Percentiles rank a stretch among this genome's conserved stretches.
These are phyloP conservation scores for Eucalyptus dawsonii DNA, from an alignment of 345 rosid genomes.

Conservation along the genomic window DNA sequence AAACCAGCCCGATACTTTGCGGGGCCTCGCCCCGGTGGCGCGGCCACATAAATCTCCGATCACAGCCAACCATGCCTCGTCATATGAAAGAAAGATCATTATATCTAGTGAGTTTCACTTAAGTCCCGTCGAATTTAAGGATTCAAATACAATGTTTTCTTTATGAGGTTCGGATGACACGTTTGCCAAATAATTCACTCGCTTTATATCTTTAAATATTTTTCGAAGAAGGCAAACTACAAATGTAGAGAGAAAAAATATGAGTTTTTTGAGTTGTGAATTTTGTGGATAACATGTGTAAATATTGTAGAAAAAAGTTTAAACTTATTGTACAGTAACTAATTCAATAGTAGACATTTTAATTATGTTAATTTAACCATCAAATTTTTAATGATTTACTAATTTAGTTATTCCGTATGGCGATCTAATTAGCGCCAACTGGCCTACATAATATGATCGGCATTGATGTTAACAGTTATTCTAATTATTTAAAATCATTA, in stretches of 20 bases:
- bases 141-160: not conserved
- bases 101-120: not conserved
- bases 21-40: not conserved
- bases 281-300: not conserved
- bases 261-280: not conserved
- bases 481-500: not conserved
- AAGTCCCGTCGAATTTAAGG: not conserved
- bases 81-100: not conserved
- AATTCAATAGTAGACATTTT: fast-evolving
- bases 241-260: not conserved
- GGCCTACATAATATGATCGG: fast-evolving
- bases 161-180: not conserved
- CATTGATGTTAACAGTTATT: fast-evolving
- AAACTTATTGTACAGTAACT: fast-evolving
- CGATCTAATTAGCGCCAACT: fast-evolving
- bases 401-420: not conserved
- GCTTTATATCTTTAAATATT: not conserved
- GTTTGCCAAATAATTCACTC: fast-evolving
- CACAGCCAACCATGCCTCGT: not conserved
- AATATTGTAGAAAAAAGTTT: not conserved
- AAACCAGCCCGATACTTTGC: not conserved
- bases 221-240: fast-evolving
- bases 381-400: fast-evolving
- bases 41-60: not conserved
- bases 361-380: fast-evolving